These are phyloP conservation scores for Ligustrum vulgare DNA, from an alignment of 257 asterid species.

Conservation along the genomic window DNA sequence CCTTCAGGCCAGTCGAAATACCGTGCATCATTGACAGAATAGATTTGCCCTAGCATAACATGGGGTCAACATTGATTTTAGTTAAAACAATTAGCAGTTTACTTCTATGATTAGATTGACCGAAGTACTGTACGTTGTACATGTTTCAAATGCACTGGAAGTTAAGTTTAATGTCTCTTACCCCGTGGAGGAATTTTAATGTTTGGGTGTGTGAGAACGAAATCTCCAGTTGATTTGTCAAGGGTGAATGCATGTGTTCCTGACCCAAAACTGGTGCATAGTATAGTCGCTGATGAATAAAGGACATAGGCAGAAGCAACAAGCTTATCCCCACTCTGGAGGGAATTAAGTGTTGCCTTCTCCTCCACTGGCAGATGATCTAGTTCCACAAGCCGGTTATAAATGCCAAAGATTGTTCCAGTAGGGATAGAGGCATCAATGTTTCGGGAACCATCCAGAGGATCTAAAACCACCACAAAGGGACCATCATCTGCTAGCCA, in stretches of 20 bases:
- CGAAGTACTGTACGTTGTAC: no score
- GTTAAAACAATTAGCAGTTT: constrained; percentile 5
- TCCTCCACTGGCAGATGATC: constrained; percentile 78
- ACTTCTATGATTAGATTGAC: background rate
- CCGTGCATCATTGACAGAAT: constrained; percentile 95
- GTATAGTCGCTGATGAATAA: constrained; percentile 88
- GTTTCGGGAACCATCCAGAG: constrained; percentile 88
- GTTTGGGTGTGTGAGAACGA: constrained; percentile 73
- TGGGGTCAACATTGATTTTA: background rate
- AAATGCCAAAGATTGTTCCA: constrained; percentile 88
- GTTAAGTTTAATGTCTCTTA: constrained; percentile 20
- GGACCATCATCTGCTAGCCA: constrained; percentile 87
- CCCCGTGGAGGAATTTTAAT: constrained; percentile 80
- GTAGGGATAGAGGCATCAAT: constrained; percentile 98
- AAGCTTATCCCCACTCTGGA: constrained; percentile 80
- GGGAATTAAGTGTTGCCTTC: constrained; percentile 74
- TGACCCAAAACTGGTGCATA: constrained; percentile 75
- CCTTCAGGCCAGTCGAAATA: constrained; percentile 98
- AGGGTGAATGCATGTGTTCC: constrained; percentile 86
- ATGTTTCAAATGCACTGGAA: background rate
- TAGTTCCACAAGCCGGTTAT: constrained; percentile 63
- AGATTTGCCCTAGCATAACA: constrained; percentile 75
- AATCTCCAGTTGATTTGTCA: constrained; percentile 82
- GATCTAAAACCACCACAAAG: constrained; percentile 83
- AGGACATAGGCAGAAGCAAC: constrained; percentile 86